These are phyloP conservation scores for Didymella lethalis DNA, from an alignment of 2,329 filamentous ascomycete genomes.

Conservation along the genomic window DNA sequence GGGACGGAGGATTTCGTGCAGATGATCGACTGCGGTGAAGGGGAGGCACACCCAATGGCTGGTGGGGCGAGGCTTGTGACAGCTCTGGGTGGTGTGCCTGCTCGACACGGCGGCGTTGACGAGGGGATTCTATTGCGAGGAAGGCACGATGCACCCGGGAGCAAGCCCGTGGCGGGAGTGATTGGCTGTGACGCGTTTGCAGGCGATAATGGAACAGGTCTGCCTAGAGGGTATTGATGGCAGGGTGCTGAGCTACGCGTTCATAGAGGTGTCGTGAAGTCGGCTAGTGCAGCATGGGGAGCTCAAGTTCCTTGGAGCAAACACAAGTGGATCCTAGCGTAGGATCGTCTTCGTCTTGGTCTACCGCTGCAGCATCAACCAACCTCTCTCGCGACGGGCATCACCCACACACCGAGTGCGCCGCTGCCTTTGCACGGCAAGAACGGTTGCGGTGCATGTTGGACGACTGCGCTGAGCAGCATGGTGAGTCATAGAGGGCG, in stretches of 20 bases:
- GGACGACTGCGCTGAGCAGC: background rate
- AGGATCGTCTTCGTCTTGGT: conserved; percentile 24
- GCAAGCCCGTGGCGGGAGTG: conserved; percentile 34
- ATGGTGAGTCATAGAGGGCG: conserved; percentile 41
- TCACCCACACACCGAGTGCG: conserved; percentile 16
- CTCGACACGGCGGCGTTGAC: conserved; percentile 16
- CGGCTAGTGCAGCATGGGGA: conserved; percentile 12
- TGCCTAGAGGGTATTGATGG: conserved; percentile 11
- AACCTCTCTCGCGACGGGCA: conserved; percentile 6
- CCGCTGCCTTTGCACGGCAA: conserved; percentile 20
- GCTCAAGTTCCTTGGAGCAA: conserved; percentile 9
- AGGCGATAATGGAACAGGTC: conserved; percentile 8
- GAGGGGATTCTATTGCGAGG: conserved; percentile 6
- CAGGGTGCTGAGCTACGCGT: background rate
- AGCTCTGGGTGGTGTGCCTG: conserved; percentile 22
- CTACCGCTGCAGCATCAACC: conserved; percentile 22
- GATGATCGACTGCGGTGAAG: conserved; percentile 56
- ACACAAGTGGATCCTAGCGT: conserved; percentile 21
- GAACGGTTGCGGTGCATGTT: conserved; percentile 1
- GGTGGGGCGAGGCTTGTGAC: conserved; percentile 51
- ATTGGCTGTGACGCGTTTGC: conserved; percentile 36
- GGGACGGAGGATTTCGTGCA: conserved; percentile 60
- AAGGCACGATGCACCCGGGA: conserved; percentile 20
- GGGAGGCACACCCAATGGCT: conserved; percentile 45
- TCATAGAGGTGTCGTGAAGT: conserved; percentile 21